phyloP scores from a whole-genome alignment of 257 asterid genomes.

The Thymus mandschuricus region DNA sequence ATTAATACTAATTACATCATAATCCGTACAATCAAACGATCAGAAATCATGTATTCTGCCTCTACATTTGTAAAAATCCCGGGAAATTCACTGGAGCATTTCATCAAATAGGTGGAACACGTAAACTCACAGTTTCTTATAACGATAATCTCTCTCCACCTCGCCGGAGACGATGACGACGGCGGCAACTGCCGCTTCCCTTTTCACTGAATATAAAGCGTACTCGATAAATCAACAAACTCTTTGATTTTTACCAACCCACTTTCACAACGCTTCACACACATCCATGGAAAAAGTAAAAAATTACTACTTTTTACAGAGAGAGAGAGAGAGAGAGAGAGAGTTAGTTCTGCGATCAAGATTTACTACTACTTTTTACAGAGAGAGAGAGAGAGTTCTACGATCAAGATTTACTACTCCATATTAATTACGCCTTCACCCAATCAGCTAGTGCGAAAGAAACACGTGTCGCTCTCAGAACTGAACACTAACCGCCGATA shows the following conservation, averaged over 20 bases:
- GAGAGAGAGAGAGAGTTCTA: too few species aligned
- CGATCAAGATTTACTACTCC: background rate
- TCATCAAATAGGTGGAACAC: constrained; percentile 44
- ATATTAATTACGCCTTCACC: background rate
- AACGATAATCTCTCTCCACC: too few species aligned
- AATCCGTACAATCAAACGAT: background rate
- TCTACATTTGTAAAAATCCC: constrained; percentile 29
- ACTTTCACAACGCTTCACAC: background rate
- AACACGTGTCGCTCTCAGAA: constrained; percentile 28
- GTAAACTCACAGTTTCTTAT: background rate
- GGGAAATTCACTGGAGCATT: constrained; percentile 54
- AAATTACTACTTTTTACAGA: too few species aligned
- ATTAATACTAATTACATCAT: background rate
- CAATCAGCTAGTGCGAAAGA: background rate
- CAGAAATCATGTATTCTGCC: too few species aligned
- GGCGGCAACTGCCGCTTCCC: background rate
- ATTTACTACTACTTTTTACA: background rate
- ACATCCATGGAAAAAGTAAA: too few species aligned
- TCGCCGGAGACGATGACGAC: constrained; percentile 1
- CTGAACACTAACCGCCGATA: background rate
- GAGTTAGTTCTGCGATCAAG: too few species aligned
- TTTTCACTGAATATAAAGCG: background rate
- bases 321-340: too few species aligned
- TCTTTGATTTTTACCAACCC: background rate
- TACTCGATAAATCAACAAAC: background rate